Conservation (phyloP, 305 asterid genomes). For the Solanum hybrid region DNA sequence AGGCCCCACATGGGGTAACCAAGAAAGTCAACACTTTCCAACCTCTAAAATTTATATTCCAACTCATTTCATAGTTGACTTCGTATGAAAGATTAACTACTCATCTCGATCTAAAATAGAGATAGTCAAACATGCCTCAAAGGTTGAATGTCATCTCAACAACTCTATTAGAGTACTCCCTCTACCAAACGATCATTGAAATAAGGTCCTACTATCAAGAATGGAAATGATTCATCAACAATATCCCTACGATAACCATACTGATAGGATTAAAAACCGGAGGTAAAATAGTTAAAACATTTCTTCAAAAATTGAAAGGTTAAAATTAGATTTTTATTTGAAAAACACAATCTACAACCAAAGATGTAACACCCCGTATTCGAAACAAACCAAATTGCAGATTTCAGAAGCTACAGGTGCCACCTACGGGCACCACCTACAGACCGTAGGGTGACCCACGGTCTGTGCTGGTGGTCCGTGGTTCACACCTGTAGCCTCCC, state of each 20-base stretch:
- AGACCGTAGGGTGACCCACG: too few species aligned
- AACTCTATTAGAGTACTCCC: not conserved
- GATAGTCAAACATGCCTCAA: not conserved
- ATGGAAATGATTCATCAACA: not conserved
- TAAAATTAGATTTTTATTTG: too few species aligned
- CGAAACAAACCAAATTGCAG: too few species aligned
- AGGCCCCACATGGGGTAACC: not conserved
- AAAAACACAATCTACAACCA: not conserved
- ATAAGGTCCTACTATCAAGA: not conserved
- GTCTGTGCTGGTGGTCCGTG: too few species aligned
- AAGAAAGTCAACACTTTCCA: not conserved
- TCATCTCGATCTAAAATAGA: not conserved
- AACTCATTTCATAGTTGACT: not conserved
- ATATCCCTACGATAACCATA: not conserved
- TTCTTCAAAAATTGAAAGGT: not conserved
- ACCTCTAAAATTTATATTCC: not conserved
- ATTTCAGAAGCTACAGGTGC: too few species aligned
- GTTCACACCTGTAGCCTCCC: too few species aligned
- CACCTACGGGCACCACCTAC: too few species aligned
- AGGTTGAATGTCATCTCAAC: not conserved
- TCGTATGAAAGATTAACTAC: not conserved
- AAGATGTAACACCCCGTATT: too few species aligned
- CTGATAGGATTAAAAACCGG: not conserved
- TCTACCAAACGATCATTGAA: not conserved
- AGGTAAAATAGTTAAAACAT: not conserved